These are phyloP conservation scores for Syzygium oleosum DNA, from an alignment of 345 rosid species.

Conservation along the genomic window DNA sequence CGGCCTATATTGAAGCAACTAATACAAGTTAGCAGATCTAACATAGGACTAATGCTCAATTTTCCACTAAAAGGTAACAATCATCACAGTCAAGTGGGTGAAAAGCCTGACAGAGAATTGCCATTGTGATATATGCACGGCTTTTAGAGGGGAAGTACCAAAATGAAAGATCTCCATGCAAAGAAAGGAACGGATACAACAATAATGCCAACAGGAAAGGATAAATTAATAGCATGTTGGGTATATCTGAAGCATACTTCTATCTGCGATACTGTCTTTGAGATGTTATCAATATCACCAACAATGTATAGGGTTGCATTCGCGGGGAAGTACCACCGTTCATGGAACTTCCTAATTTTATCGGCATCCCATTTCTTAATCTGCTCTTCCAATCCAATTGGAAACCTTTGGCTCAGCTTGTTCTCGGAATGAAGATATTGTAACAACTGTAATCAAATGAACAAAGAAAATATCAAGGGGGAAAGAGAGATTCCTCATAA, in stretches of 20 bases:
- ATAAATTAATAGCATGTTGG: background rate
- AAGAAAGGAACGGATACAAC: background rate
- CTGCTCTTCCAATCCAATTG: conserved; percentile 97
- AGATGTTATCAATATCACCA: conserved; percentile 75
- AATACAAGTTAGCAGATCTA: background rate
- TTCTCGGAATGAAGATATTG: conserved; percentile 98
- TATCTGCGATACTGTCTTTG: conserved; percentile 61
- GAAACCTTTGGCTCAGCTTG: conserved; percentile 95
- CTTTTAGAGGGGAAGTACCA: background rate
- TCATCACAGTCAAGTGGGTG: background rate
- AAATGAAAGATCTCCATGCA: background rate
- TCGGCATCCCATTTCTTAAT: conserved; percentile 99
- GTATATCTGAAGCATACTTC: conserved; percentile 48
- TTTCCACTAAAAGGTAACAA: background rate
- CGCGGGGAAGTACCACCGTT: conserved; percentile 98
- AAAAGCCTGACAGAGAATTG: background rate
- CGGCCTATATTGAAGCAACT: conserved; percentile 37
- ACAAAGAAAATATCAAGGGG: background rate
- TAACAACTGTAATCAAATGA: conserved; percentile 45
- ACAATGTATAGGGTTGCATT: conserved; percentile 95
- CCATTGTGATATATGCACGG: background rate
- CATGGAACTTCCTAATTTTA: conserved; percentile 96
- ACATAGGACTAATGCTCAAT: background rate
- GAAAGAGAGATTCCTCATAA: background rate
- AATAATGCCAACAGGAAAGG: background rate